Conservation (phyloP, 768 basidiomycete genomes). For the Leccinum subgranulosum region DNA sequence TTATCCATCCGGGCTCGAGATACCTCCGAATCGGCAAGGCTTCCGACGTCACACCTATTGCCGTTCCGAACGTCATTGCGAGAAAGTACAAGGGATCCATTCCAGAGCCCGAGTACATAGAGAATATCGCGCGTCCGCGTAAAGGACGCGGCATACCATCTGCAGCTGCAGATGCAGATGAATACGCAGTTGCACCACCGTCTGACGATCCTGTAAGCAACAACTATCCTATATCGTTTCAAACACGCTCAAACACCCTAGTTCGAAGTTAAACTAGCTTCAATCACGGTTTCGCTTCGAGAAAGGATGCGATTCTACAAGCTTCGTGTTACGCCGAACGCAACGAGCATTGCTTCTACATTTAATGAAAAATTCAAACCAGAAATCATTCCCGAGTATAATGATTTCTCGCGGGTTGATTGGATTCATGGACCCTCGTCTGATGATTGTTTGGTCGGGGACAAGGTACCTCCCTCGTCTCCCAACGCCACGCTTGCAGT, state of each 20-base stretch:
- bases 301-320: conserved; percentile 88
- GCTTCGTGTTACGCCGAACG: conserved; percentile 69
- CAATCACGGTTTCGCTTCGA: conserved; percentile 67
- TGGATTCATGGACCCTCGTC: conserved; percentile 68
- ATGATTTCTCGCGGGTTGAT: conserved; percentile 79
- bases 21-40: conserved; percentile 72
- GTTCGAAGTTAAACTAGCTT: conserved; percentile 77
- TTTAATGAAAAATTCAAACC: conserved; percentile 85
- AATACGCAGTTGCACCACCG: conserved; percentile 43
- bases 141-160: conserved; percentile 29
- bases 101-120: conserved; percentile 41
- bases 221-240: background rate
- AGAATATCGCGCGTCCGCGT: conserved; percentile 55
- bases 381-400: conserved; percentile 80
- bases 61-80: conserved; percentile 71
- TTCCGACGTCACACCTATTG: conserved; percentile 69
- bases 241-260: conserved; percentile 25
- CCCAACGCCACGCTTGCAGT: background rate
- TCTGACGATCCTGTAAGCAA: conserved; percentile 64
- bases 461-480: conserved; percentile 45
- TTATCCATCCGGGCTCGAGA: conserved; percentile 78
- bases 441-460: conserved; percentile 59
- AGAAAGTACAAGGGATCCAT: conserved; percentile 52
- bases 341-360: conserved; percentile 63
- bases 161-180: conserved; percentile 40